Evolutionary conservation across 2,329 filamentous ascomycete genomes (phyloP).

Genomic region (Cercospora canescens): DNA sequence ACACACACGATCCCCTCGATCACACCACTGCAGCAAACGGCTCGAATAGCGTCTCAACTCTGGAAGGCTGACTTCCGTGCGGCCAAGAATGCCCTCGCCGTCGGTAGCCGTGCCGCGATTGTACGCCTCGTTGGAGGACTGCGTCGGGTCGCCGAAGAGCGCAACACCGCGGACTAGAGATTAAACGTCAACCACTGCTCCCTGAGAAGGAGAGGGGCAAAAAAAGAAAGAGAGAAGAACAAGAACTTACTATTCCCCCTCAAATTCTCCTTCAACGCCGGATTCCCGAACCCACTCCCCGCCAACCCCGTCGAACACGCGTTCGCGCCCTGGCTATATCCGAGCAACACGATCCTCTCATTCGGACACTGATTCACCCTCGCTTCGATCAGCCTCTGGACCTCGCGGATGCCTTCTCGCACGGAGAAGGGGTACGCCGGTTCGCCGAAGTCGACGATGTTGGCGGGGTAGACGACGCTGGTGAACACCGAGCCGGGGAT

Average conservation of each 20-base stretch:
- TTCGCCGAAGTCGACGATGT: background rate
- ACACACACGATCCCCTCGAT: background rate
- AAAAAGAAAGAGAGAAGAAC: background rate
- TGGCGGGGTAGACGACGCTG: background rate
- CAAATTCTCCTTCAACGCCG: background rate
- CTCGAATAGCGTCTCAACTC: background rate
- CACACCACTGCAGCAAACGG: background rate
- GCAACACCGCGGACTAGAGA: background rate
- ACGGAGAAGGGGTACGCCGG: background rate
- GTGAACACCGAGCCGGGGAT: background rate
- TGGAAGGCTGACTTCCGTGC: background rate
- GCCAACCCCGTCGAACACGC: background rate
- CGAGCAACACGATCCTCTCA: background rate
- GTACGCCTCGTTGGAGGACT: background rate
- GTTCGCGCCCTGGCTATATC: background rate
- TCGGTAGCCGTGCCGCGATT: background rate
- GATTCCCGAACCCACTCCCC: background rate
- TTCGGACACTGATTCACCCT: background rate
- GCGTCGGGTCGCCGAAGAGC: background rate
- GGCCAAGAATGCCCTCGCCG: background rate
- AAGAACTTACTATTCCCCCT: background rate
- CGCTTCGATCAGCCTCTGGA: background rate
- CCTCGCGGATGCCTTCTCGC: background rate
- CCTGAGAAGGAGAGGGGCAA: background rate
- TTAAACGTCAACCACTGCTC: no score